phyloP scores from a whole-genome alignment of 768 basidiomycete species.

The Xanthoconium stramineum region DNA sequence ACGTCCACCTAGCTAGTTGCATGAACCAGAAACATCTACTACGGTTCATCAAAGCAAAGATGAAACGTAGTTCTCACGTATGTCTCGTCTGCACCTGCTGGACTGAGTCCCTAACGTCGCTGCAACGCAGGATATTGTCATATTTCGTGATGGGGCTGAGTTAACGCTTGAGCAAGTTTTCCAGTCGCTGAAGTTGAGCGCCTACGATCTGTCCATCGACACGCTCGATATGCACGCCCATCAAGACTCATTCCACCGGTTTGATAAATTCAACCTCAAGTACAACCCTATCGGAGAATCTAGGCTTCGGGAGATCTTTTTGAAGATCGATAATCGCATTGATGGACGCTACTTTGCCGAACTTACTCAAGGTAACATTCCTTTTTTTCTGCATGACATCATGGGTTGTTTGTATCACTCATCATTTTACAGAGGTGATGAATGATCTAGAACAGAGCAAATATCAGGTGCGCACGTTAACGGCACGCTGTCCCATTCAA shows the following conservation, averaged over 20 bases:
- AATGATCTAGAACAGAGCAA: conserved; percentile 98
- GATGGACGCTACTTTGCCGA: conserved; percentile 93
- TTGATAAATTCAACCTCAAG: conserved; percentile 97
- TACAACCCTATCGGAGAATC: conserved; percentile 98
- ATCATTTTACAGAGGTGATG: conserved; percentile 73
- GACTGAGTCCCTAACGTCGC: not conserved
- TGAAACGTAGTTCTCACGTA: conserved; percentile 84
- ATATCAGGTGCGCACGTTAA: conserved; percentile 67
- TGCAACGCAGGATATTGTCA: conserved; percentile 81
- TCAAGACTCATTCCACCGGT: conserved; percentile 96
- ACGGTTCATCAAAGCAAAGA: conserved; percentile 98
- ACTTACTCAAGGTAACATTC: conserved; percentile 76
- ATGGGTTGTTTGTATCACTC: not conserved
- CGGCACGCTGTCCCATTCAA: not conserved
- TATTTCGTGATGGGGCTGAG: conserved; percentile 88
- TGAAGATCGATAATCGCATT: conserved; percentile 97
- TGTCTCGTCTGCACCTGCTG: conserved; percentile 16
- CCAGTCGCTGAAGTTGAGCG: conserved; percentile 88
- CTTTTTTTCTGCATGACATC: not conserved
- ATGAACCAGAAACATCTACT: conserved; percentile 99
- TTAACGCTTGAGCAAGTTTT: conserved; percentile 94
- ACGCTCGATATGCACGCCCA: conserved; percentile 99
- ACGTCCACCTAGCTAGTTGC: conserved; percentile 97
- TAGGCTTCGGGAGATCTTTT: conserved; percentile 90
- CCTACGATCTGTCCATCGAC: conserved; percentile 97